Percentiles rank a stretch among this genome's conserved stretches.
Conservation (phyloP, 148 eudicot species). For the Vaccinium darrowii region DNA sequence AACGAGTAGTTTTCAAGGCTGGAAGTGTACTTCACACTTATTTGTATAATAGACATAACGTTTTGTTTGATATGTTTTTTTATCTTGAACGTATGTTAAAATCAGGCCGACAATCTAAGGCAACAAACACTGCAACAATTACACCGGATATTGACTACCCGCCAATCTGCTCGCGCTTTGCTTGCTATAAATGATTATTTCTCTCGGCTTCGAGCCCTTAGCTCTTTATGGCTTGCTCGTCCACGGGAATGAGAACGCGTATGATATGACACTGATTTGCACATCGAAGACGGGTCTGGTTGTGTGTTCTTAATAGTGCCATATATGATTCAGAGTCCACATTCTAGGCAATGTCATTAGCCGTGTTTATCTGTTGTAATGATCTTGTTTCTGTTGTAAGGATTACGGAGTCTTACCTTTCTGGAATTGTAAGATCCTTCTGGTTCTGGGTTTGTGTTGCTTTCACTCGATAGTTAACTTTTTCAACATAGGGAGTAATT, state of each 20-base stretch:
- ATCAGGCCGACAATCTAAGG: constrained; percentile 42
- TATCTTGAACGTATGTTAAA: background rate
- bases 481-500: constrained; percentile 7
- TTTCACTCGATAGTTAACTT: background rate
- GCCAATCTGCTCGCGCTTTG: constrained; percentile 46
- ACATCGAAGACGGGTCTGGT: background rate
- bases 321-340: background rate
- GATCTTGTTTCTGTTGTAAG: constrained; percentile 2
- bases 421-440: background rate
- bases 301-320: background rate
- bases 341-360: background rate
- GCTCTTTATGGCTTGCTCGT: constrained; percentile 45
- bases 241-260: constrained; percentile 32
- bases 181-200: constrained; percentile 43
- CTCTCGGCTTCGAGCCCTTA: constrained; percentile 44
- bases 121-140: constrained; percentile 45
- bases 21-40: background rate
- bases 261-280: background rate
- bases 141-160: constrained; percentile 44
- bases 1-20: background rate
- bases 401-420: background rate
- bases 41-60: background rate
- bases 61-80: background rate
- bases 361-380: background rate
- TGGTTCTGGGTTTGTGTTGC: background rate